These are phyloP conservation scores for Pyrrhoderma noxium DNA, from an alignment of 1,284 basidiomycete genomes.

Conservation along the genomic window DNA sequence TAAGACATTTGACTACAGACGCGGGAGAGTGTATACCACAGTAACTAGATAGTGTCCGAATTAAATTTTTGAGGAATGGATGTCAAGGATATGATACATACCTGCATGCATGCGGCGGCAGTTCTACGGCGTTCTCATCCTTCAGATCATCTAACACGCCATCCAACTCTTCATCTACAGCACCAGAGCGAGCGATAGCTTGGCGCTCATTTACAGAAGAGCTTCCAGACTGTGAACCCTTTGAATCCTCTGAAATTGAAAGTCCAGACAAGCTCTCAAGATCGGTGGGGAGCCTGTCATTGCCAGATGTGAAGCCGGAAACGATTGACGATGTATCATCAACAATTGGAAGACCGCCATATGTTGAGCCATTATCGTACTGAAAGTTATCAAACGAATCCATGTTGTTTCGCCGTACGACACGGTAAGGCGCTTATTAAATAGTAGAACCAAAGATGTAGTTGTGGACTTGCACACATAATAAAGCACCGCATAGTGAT, in stretches of 20 bases:
- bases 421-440: no score
- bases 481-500: neutral
- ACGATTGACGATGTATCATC: constrained; percentile 79
- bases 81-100: constrained; percentile 31
- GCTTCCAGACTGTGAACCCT: constrained; percentile 33
- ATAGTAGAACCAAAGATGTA: no score
- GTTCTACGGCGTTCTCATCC: constrained; percentile 76
- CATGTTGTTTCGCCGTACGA: neutral
- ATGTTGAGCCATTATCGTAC: constrained; percentile 70
- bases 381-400: constrained; percentile 75
- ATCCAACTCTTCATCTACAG: constrained; percentile 79
- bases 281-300: constrained; percentile 45
- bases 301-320: constrained; percentile 61
- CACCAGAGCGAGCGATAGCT: constrained; percentile 24
- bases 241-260: constrained; percentile 52
- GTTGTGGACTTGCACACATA: no score
- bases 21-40: constrained; percentile 98
- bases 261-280: constrained; percentile 52
- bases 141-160: constrained; percentile 82
- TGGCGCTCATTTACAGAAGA: constrained; percentile 25
- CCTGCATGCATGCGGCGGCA: constrained; percentile 93
- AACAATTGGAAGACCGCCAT: constrained; percentile 66
- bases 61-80: constrained; percentile 15
- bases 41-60: constrained; percentile 52
- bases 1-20: constrained; percentile 93